These are phyloP conservation scores for Mortierella polycephala DNA, from an alignment of 371 early-diverging fungal genomes.

Conservation along the genomic window DNA sequence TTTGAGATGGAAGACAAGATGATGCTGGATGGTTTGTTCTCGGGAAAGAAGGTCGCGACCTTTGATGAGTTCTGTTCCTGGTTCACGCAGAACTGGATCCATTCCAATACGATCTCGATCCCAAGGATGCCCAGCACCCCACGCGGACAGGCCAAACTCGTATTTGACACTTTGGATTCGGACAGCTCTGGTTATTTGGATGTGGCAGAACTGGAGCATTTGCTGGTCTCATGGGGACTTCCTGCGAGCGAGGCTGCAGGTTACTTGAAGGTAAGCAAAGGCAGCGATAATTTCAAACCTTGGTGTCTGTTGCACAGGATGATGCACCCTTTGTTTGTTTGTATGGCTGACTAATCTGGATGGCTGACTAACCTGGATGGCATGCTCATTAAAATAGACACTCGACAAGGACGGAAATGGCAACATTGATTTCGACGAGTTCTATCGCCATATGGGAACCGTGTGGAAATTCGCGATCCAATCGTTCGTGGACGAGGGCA, in stretches of 20 bases:
- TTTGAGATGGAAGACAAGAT: slow-evolving; percentile 26
- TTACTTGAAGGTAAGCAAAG: slow-evolving; percentile 39
- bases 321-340: neutral
- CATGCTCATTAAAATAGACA: slow-evolving; percentile 1
- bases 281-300: neutral
- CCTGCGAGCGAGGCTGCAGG: slow-evolving; percentile 31
- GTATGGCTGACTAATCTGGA: neutral
- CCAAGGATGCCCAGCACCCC: slow-evolving; percentile 46
- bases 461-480: slow-evolving; percentile 52
- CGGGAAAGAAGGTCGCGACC: slow-evolving; percentile 11
- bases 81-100: slow-evolving; percentile 55
- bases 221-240: slow-evolving; percentile 46
- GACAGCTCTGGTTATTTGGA: slow-evolving; percentile 38
- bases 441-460: slow-evolving; percentile 38
- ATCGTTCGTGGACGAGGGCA: slow-evolving; percentile 52
- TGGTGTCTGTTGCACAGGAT: neutral
- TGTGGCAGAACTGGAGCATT: slow-evolving; percentile 32
- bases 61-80: slow-evolving; percentile 36
- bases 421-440: slow-evolving; percentile 37
- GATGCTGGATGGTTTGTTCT: slow-evolving; percentile 31
- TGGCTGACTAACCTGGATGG: neutral
- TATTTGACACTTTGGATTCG: slow-evolving; percentile 46
- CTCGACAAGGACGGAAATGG: slow-evolving; percentile 28
- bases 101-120: slow-evolving; percentile 32
- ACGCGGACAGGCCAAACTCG: slow-evolving; percentile 49